Base-by-base conservation (phyloP, 1,284 basidiomycete genomes). In the Irpex sp. region DNA sequence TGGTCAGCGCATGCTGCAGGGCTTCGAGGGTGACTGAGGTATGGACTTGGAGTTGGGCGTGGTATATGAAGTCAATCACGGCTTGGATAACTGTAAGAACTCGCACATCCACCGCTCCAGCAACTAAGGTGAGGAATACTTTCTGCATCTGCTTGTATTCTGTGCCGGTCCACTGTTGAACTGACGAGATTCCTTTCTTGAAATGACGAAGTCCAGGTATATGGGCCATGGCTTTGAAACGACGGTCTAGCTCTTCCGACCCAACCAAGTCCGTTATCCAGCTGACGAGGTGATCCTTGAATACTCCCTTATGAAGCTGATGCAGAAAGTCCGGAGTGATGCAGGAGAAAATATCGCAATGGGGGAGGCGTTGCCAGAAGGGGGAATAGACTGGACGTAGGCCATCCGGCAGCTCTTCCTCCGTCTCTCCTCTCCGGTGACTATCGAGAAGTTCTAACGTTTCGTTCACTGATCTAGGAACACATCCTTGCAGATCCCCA, bases 11-110 rank as follows among this genome's bases (percentile, higher is more conserved):
- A 2, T 67, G 38, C 38, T 44, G 48, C 31, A 76, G 19, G 4
- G 38, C 60, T 11, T 62, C 5, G 21, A 63, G 61, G 8, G 61
- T 62, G 3, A 17, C 17, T 4, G 63, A 60, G 2, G 70, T 69
- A 47, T 73, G 71, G 8, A 48, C 40, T 17, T 68, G 65, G 38
- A 62, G 68, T 40, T 64, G 62, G 1, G 68, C 70, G 60, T 64
- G 65, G 58, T 71, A 73, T 11, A 74, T 69, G 62, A 74, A 75
- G 58, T 75, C 71, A 3, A 75, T 51, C 0, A 73, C 8, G 7
- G 73, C 65, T 9, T 49, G 36, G 4, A 68, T 62, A 6, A 67
- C 70, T 4, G 9, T 38, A n/a, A 67, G 44, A 38, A 66, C 61
- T 15, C 47, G 3, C 26, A 1, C 4, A 2, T 52, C 15, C 0